Evolutionary conservation across 192 early-diverging fungal species (phyloP).

Genomic region (Coemansia sp.): DNA sequence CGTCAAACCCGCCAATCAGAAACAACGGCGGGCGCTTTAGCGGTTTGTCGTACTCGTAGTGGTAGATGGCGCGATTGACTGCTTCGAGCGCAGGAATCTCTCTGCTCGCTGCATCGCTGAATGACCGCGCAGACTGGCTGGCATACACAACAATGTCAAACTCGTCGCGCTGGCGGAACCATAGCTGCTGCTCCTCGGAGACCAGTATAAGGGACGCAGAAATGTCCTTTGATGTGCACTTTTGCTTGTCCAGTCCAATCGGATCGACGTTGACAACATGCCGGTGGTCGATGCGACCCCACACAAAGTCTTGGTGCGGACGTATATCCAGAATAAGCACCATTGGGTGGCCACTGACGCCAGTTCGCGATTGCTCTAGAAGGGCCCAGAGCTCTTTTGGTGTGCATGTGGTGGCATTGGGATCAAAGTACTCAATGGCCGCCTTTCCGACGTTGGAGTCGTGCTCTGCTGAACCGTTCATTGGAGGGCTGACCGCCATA

Average conservation of each 20-base stretch:
- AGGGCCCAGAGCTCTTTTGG: constrained; percentile 39
- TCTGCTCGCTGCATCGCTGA: constrained; percentile 23
- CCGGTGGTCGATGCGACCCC: constrained; percentile 67
- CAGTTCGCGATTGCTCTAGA: constrained; percentile 38
- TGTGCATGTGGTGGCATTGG: constrained; percentile 28
- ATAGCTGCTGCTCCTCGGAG: constrained; percentile 57
- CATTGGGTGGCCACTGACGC: constrained; percentile 33
- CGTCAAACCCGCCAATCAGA: constrained; percentile 76
- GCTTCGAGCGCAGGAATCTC: constrained; percentile 28
- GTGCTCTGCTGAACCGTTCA: constrained; percentile 7
- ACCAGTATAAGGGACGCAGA: constrained; percentile 60
- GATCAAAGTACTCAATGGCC: constrained; percentile 19
- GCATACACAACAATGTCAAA: constrained; percentile 77
- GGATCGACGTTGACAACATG: constrained; percentile 78
- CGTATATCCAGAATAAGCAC: constrained; percentile 79
- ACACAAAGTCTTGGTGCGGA: constrained; percentile 63
- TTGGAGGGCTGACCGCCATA: constrained; percentile 23
- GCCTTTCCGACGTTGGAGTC: constrained; percentile 7
- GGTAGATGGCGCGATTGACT: constrained; percentile 64
- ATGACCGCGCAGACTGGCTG: constrained; percentile 59
- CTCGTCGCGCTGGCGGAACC: constrained; percentile 64
- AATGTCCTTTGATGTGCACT: constrained; percentile 59
- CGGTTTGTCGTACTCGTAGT: constrained; percentile 57
- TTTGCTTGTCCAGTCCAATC: constrained; percentile 50
- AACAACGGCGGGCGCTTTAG: constrained; percentile 64